phyloP scores from a whole-genome alignment of 2,329 filamentous ascomycete species.

The Elsinoe perseae region DNA sequence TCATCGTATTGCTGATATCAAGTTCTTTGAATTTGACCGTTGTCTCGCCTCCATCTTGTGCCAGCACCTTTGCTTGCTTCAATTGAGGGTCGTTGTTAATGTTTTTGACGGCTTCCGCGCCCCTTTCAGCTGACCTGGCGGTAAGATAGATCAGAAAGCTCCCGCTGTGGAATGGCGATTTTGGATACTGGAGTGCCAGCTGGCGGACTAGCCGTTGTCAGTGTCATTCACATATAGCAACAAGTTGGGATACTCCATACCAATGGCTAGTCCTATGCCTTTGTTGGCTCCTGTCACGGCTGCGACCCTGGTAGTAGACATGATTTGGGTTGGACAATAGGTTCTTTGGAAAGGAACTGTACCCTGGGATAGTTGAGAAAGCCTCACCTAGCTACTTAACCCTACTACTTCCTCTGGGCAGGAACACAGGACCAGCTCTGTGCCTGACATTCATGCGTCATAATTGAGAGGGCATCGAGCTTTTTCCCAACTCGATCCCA shows the following conservation, averaged over 20 bases:
- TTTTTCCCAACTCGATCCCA: background rate
- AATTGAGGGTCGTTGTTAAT: slow-evolving; percentile 40
- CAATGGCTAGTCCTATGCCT: slow-evolving; percentile 44
- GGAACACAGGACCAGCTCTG: background rate
- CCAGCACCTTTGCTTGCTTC: slow-evolving; percentile 41
- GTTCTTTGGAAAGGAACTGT: background rate
- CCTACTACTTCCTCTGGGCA: background rate
- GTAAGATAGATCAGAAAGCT: slow-evolving; percentile 48
- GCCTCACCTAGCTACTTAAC: background rate
- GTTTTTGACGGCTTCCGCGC: slow-evolving; percentile 40
- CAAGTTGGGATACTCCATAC: slow-evolving; percentile 22
- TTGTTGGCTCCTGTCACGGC: slow-evolving; percentile 51
- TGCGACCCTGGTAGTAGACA: slow-evolving; percentile 34
- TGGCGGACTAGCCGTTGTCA: slow-evolving; percentile 37
- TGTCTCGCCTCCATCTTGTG: slow-evolving; percentile 35
- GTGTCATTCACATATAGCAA: background rate
- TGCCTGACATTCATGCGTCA: slow-evolving; percentile 9
- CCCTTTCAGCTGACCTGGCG: slow-evolving; percentile 42
- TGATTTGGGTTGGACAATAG: background rate
- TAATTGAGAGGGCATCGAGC: slow-evolving; percentile 5
- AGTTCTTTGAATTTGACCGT: slow-evolving; percentile 43
- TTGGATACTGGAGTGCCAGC: slow-evolving; percentile 47
- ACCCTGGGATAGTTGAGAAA: background rate
- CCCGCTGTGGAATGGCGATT: slow-evolving; percentile 40
- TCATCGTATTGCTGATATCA: slow-evolving; percentile 42